Evolutionary conservation across 2,329 filamentous ascomycete genomes (phyloP).

Genomic region (Ascochyta fabae): DNA sequence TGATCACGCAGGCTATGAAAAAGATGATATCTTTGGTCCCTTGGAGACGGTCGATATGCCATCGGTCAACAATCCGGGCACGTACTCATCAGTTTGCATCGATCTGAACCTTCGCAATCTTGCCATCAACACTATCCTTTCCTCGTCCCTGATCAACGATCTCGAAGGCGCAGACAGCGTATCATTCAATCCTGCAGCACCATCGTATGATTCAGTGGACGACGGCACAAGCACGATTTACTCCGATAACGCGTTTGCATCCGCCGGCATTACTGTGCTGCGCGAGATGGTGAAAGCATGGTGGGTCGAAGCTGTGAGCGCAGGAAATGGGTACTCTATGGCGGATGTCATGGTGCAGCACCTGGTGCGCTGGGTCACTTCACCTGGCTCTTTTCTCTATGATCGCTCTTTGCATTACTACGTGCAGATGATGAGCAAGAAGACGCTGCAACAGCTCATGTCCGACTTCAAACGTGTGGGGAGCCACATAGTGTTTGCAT

Average conservation of each 20-base stretch:
- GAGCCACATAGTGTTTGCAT: constrained; percentile 95
- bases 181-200: constrained; percentile 78
- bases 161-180: constrained; percentile 88
- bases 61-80: constrained; percentile 88
- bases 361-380: constrained; percentile 96
- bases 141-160: constrained; percentile 95
- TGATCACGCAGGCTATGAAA: constrained; percentile 95
- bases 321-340: constrained; percentile 73
- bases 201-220: constrained; percentile 63
- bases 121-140: constrained; percentile 96
- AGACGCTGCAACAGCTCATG: constrained; percentile 96
- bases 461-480: constrained; percentile 94
- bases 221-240: constrained; percentile 75
- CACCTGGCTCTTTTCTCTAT: constrained; percentile 90
- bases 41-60: constrained; percentile 92
- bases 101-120: constrained; percentile 93
- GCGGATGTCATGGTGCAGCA: constrained; percentile 98
- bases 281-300: constrained; percentile 98
- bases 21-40: constrained; percentile 82
- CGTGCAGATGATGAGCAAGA: constrained; percentile 97
- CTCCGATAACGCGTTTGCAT: constrained; percentile 90
- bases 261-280: constrained; percentile 85
- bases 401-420: constrained; percentile 95
- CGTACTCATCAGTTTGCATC: constrained; percentile 95
- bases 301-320: constrained; percentile 93